phyloP scores from a whole-genome alignment of 2,329 filamentous ascomycete genomes.

The Neurospora crassa region DNA sequence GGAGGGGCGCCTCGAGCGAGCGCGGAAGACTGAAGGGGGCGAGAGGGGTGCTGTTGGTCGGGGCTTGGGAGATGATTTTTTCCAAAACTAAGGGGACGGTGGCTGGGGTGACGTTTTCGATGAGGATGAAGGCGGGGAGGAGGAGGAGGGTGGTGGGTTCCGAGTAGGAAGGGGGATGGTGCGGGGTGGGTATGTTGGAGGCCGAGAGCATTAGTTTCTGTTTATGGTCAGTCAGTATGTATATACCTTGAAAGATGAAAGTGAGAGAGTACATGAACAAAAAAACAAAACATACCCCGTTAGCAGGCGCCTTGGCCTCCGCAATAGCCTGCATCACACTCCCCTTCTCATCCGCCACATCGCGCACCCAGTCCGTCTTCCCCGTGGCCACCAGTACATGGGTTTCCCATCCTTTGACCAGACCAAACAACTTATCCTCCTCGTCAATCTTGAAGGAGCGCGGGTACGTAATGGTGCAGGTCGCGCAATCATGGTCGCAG shows the following conservation, averaged over 20 bases:
- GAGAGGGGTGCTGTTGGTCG: constrained; percentile 64
- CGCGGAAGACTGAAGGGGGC: constrained; percentile 28
- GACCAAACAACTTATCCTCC: constrained; percentile 70
- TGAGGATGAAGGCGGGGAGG: constrained; percentile 72
- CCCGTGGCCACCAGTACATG: constrained; percentile 91
- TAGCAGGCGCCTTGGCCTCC: constrained; percentile 47
- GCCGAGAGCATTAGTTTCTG: constrained; percentile 85
- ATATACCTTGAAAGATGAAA: neutral
- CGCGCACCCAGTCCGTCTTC: constrained; percentile 87
- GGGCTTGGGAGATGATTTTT: constrained; percentile 58
- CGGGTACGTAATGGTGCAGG: constrained; percentile 72
- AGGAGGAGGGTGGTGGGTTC: constrained; percentile 72
- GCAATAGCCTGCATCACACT: constrained; percentile 72
- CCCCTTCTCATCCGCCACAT: constrained; percentile 80
- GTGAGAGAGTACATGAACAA: no score
- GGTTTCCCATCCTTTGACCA: constrained; percentile 78
- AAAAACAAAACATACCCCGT: constrained; percentile 59
- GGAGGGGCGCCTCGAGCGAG: constrained; percentile 21
- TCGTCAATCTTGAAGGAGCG: constrained; percentile 63
- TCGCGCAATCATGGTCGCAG: constrained; percentile 78
- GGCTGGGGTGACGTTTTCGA: constrained; percentile 74
- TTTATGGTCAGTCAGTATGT: neutral
- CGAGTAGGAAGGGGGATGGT: constrained; percentile 51
- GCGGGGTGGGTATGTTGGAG: constrained; percentile 78
- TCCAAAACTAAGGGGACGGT: constrained; percentile 63